Evolutionary conservation across 192 early-diverging fungal genomes (phyloP), one percentile per base, ranked within the genome.

Genomic region (Bifiguratus adelaidae): DNA sequence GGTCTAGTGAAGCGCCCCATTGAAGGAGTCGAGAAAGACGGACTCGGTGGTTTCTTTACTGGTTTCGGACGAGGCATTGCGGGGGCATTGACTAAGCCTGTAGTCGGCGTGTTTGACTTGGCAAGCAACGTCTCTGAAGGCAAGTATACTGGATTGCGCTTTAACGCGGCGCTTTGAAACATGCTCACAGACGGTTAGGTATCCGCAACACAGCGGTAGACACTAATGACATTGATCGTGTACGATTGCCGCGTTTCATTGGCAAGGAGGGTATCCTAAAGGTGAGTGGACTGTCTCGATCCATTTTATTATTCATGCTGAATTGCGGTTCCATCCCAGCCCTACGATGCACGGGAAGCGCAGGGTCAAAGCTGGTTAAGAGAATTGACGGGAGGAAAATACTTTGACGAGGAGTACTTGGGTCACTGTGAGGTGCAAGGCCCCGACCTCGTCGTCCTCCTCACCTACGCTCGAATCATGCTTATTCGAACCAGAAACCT

Each of bases 21-120:
- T 11, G 81, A 92, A 62, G 96, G 93, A 0, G 91, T 81, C 4
- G 74, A 86, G 56, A 80, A 78, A 56, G 85, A 89, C 40, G 93
- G 96, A 16, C 80, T 93, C 0, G 83, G 82, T 16, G 96, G 96
- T 0, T 95, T 99, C 59, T 82, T 97, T 61, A 89, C 85, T 53
- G 96, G 96, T 24, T 73, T 99, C 0, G 94, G 92, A 21, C 93
- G 88, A 58, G 96, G 94, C 0, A 53, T 95, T 13, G 85, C 97
- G 2, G 96, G 96, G 78, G 81, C 69, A 56, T 86, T 96, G 2
- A 92, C 92, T 9, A 99, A 99, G 59, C 96, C 96, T 1, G 71
- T 92, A 7, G 87, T 94, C 4, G 96, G 96, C 13, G 85, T 96
- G 19, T 83, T 96, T 61, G 96, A 99, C 51, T 71, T 97, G 23